Conservation (phyloP, 106 monocot genomes). For the Dendrobium huoshanense region DNA sequence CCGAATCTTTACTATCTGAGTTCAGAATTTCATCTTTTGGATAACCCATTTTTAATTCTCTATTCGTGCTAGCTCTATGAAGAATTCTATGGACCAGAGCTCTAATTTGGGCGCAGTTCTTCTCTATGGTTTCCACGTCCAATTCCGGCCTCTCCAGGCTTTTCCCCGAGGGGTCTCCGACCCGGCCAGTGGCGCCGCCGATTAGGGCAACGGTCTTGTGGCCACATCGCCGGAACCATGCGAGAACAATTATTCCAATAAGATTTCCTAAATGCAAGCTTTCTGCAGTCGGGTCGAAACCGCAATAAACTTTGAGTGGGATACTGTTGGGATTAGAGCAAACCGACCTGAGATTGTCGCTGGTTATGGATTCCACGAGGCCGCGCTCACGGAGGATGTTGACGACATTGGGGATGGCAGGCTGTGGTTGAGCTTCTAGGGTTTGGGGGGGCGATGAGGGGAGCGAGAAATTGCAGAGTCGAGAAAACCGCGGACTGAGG, state of each 20-base stretch:
- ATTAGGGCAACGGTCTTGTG: slow-evolving; percentile 64
- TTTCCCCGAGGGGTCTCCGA: slow-evolving; percentile 94
- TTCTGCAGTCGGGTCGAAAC: slow-evolving; percentile 95
- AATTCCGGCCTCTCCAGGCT: slow-evolving; percentile 73
- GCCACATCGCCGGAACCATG: slow-evolving; percentile 78
- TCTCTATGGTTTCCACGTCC: slow-evolving; percentile 44
- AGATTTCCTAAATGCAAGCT: slow-evolving; percentile 92
- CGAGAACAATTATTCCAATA: slow-evolving; percentile 73
- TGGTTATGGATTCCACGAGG: slow-evolving; percentile 70
- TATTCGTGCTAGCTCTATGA: not conserved
- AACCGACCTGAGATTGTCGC: slow-evolving; percentile 41
- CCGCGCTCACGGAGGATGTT: slow-evolving; percentile 69
- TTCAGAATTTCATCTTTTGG: slow-evolving; percentile 18
- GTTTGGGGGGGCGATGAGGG: slow-evolving; percentile 4
- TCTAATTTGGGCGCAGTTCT: slow-evolving; percentile 43
- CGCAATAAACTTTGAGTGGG: slow-evolving; percentile 71
- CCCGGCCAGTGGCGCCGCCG: slow-evolving; percentile 82
- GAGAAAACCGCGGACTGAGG: slow-evolving; percentile 4
- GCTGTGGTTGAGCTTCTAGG: not conserved
- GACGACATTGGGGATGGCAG: slow-evolving; percentile 38
- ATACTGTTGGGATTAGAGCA: slow-evolving; percentile 12
- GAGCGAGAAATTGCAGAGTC: slow-evolving; percentile 12
- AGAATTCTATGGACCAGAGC: slow-evolving; percentile 38
- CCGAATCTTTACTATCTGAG: not conserved
- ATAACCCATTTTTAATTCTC: not conserved